Base-by-base conservation (phyloP, 345 rosid genomes). In the Euphorbia peplus region DNA sequence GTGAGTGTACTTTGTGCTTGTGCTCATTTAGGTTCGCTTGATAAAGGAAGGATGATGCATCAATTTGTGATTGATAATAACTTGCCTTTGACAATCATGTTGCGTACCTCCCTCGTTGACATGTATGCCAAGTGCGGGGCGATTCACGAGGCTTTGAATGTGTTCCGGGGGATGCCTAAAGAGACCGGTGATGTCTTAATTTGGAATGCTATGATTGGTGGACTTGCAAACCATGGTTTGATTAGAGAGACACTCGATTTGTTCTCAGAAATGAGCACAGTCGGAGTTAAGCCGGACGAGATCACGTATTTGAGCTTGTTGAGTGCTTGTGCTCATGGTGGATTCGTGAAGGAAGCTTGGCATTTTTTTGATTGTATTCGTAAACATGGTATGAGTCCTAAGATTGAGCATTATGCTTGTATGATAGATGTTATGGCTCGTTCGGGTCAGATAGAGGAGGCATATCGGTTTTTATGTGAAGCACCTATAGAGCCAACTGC, bases 61-160 rank as follows among this genome's bases (percentile, higher is more conserved):
- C 80, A 32, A 8, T 84, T 85, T 69, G 74, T 90, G 64, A 65
- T 84, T 25, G 85, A 85, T 24, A 74, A 82, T 53, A 47, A 51
- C 25, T 72, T 93, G 66, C 86, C 78, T 0, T 57, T 84, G 56
- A 93, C 89, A 47, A 57, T 90, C 76, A 75, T 68, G 51, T 69
- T 90, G 75, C 80, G 68, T 39, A 93, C 96, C 4, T 90, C 96
- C 72, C 90, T 93, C 29, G 78, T 89, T 18, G 97, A 93, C 78
- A 93, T 91, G 97, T 89, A 89, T 55, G 91, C 96, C 24, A 91
- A 93, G 69, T 89, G 96, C 1, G 97, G 98, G 46, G 88, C 88
- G 1, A 85, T 91, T 54, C 82, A 84, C 6, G 89, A 91, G 41
- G 96, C 98, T 35, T 59, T 85, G 70, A 52, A 32, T 0, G 91